Base-by-base conservation (phyloP, 2,329 filamentous ascomycete genomes). In the Massarina eburnea region DNA sequence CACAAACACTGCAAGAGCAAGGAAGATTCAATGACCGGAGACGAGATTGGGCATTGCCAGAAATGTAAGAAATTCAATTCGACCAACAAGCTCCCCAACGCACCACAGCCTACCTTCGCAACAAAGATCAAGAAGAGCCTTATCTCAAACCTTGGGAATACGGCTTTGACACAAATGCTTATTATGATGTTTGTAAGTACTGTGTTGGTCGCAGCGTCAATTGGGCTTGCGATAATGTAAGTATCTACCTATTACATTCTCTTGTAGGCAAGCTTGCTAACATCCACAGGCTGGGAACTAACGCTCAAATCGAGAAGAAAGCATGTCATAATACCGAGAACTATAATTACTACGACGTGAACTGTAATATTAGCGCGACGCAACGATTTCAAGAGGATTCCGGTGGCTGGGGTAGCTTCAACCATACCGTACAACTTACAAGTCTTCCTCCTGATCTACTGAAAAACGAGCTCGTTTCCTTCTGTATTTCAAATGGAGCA, bases 41-140 rank as follows among this genome's bases (percentile, higher is more conserved):
- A 65, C 34, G 64, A 66, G 40, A 49, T 68, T 9, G 63, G 61
- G 3, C 60, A 66, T 39, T 68, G 63, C 33, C 65, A 68, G 30
- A 62, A 58, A 20, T 65, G 61, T 43, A 61, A 56, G 20, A 64
- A 59, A 29, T 61, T 49, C 44, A 63, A 65, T 21, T n/a, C 17
- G 8, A 29, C 45, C 22, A 54, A 63, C 46, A 59, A 54, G 26
- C 48, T 55, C 9, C 46, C 52, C 9, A 53, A 58, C 8, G 37
- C 55, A 22, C 52, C 54, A 1, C 64, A 65, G 43, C 61, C 61
- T 1, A 61, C 57, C 2, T 57, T 66, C 12, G 58, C 65, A 2
- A 67, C 64, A 1, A 66, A 66, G 34, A 43, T 61, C 42, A 66
- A 68, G 47, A 59, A 59, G 30, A 58, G 52, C 21, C 47, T 66